Conservation (phyloP, 176 grass and related monocot species). For the Carex myosuroides region DNA sequence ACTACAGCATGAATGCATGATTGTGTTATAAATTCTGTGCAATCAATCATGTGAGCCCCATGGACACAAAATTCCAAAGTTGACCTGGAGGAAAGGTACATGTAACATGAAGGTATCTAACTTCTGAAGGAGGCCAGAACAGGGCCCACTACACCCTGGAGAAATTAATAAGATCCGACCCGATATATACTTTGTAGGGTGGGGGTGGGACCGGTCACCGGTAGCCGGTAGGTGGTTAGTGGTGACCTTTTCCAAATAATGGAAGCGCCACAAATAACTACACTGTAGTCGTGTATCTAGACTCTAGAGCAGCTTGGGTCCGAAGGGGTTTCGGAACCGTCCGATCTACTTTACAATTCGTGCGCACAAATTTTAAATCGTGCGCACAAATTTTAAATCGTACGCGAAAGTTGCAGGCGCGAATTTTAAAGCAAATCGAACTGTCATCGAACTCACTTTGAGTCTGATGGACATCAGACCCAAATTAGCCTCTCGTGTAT, state of each 20-base stretch:
- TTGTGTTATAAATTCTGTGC: not conserved
- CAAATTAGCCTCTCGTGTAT: no score
- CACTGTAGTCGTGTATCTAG: not conserved
- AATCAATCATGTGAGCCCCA: conserved; percentile 23
- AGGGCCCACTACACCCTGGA: not conserved
- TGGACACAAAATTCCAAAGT: conserved; percentile 11
- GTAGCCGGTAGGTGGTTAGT: not conserved
- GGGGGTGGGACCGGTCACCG: not conserved
- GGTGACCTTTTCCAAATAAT: not conserved
- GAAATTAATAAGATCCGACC: not conserved
- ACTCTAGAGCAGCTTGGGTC: no score
- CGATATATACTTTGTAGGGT: not conserved
- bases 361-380: no score
- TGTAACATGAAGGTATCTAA: conserved; percentile 13
- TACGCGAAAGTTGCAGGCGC: no score
- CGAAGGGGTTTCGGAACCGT: no score
- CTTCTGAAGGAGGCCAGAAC: no score
- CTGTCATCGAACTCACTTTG: no score
- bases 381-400: no score
- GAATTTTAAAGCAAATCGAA: no score
- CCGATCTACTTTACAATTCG: no score
- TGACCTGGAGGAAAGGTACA: conserved; percentile 20
- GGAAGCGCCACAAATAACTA: not conserved
- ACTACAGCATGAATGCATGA: not conserved
- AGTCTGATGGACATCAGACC: no score